Conservation (phyloP, 768 basidiomycete species). For the Pleurotus djamor region DNA sequence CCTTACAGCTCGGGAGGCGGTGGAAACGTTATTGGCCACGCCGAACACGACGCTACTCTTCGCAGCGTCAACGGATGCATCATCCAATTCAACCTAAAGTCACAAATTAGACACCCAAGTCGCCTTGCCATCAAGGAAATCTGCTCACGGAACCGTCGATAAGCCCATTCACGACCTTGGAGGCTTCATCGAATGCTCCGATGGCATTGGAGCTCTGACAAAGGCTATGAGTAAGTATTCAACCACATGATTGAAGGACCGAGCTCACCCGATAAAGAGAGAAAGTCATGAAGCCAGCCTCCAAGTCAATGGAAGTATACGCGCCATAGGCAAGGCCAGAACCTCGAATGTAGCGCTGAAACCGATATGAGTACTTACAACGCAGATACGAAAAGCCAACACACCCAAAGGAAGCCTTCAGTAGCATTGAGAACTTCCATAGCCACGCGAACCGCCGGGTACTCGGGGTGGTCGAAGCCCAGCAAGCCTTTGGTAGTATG, state of each 20-base stretch:
- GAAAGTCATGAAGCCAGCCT: constrained; percentile 76
- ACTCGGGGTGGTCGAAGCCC: constrained; percentile 81
- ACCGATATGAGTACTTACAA: not conserved
- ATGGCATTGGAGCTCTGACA: constrained; percentile 75
- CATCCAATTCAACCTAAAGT: constrained; percentile 72
- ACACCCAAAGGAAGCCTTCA: constrained; percentile 93
- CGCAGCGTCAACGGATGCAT: constrained; percentile 82
- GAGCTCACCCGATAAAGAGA: constrained; percentile 70
- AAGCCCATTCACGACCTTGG: constrained; percentile 73
- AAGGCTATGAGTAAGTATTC: constrained; percentile 1
- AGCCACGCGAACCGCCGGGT: constrained; percentile 83
- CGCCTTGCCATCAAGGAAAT: not conserved
- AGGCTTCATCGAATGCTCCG: constrained; percentile 79
- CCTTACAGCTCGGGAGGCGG: constrained; percentile 71
- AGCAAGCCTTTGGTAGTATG: constrained; percentile 77
- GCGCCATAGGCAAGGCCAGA: constrained; percentile 96
- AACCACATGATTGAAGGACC: not conserved
- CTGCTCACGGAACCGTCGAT: constrained; percentile 75
- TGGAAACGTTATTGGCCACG: constrained; percentile 80
- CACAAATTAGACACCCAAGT: not conserved
- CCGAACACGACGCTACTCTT: constrained; percentile 90
- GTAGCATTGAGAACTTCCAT: constrained; percentile 87
- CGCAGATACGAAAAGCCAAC: not conserved
- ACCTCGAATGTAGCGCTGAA: constrained; percentile 84
- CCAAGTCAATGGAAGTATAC: constrained; percentile 67